Percentiles rank a stretch among this genome's conserved stretches.
These are phyloP conservation scores for Globisporangium perplexum DNA, from an alignment of 352 stramenopile genomes.

Conservation along the genomic window DNA sequence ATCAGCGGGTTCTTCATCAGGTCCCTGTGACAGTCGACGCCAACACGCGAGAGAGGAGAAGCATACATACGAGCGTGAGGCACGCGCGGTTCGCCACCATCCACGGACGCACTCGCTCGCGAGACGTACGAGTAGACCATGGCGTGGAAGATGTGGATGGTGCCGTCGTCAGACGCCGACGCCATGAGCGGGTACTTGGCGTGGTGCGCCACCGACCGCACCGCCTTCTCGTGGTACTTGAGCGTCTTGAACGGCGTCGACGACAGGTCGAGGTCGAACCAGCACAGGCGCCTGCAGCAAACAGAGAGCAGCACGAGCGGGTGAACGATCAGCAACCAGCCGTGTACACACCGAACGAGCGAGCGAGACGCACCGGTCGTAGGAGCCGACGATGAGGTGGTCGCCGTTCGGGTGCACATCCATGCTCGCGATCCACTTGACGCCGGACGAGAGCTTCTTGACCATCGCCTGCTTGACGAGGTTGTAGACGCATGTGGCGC, in stretches of 20 bases:
- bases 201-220: slow-evolving; percentile 94
- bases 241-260: slow-evolving; percentile 98
- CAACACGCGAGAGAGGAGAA: too few relatives aligned
- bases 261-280: slow-evolving; percentile 99
- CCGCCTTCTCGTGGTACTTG: slow-evolving; percentile 98
- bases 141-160: slow-evolving; percentile 99
- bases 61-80: slow-evolving; percentile 4
- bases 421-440: slow-evolving; percentile 99
- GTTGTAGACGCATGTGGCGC: slow-evolving; percentile 98
- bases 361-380: slow-evolving; percentile 83
- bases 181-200: slow-evolving; percentile 98
- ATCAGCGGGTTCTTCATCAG: slow-evolving; percentile 99
- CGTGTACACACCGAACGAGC: too few relatives aligned
- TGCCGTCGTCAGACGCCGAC: slow-evolving; percentile 97
- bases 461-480: slow-evolving; percentile 97
- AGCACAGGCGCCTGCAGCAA: slow-evolving; percentile 85
- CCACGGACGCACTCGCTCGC: neutral
- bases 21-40: slow-evolving; percentile 62
- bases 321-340: too few relatives aligned
- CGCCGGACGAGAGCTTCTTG: slow-evolving; percentile 97
- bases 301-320: slow-evolving; percentile 1
- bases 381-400: slow-evolving; percentile 97
- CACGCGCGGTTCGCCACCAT: neutral
- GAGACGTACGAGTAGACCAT: slow-evolving; percentile 96
- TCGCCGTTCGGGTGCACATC: slow-evolving; percentile 98